Percentiles rank a stretch among this genome's conserved stretches.
phyloP scores from a whole-genome alignment of 2,329 filamentous ascomycete genomes.

The Pseudogymnoascus sp. region DNA sequence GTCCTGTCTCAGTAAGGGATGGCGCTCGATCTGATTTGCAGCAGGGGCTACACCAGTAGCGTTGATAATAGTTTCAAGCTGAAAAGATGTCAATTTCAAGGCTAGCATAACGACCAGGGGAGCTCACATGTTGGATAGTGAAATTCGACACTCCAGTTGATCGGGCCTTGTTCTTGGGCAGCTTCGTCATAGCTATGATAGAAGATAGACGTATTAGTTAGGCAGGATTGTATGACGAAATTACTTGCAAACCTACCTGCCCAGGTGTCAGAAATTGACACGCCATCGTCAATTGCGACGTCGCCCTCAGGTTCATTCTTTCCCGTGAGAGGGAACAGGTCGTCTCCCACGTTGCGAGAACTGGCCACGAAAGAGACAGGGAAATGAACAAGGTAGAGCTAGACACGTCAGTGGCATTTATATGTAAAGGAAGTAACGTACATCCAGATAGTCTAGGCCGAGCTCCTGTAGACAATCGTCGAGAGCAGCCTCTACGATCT shows the following conservation, averaged over 20 bases:
- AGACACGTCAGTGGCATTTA: neutral
- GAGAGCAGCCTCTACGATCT: conserved; percentile 48
- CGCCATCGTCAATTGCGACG: conserved; percentile 37
- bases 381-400: conserved; percentile 59
- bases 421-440: conserved; percentile 20
- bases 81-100: neutral
- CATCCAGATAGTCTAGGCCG: conserved; percentile 50
- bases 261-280: conserved; percentile 39
- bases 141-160: conserved; percentile 72
- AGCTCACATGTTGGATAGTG: conserved; percentile 42
- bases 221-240: conserved; percentile 14
- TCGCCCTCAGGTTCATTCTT: conserved; percentile 29
- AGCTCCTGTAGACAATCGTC: conserved; percentile 49
- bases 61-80: conserved; percentile 48
- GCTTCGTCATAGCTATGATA: conserved; percentile 41
- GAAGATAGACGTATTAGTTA: conserved; percentile 16
- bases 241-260: conserved; percentile 27
- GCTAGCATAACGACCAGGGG: neutral
- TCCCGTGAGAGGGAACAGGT: conserved; percentile 39
- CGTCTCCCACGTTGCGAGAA: conserved; percentile 26
- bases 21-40: conserved; percentile 63
- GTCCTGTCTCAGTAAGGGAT: conserved; percentile 54
- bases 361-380: conserved; percentile 39
- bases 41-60: conserved; percentile 51
- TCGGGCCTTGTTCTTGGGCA: conserved; percentile 53